Evolutionary conservation across 371 early-diverging fungal genomes (phyloP).

Genomic region (Rhizopus microsporus): DNA sequence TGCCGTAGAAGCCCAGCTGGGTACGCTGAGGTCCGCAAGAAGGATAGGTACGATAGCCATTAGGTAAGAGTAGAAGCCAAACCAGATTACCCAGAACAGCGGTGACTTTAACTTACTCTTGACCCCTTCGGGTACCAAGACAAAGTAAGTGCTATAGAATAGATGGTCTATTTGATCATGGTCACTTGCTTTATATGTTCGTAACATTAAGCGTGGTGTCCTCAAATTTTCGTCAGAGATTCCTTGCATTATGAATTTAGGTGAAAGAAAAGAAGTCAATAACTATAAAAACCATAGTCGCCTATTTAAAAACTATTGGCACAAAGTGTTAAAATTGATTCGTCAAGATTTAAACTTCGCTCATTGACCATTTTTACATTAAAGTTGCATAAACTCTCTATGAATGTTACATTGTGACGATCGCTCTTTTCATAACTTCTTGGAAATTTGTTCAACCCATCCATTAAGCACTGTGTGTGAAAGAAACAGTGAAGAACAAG

Average conservation of each 20-base stretch:
- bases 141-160: slow-evolving; percentile 38
- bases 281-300: slow-evolving; percentile 1
- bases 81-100: slow-evolving; percentile 42
- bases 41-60: slow-evolving; percentile 33
- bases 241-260: neutral
- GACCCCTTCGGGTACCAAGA: slow-evolving; percentile 48
- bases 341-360: neutral
- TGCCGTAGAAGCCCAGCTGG: slow-evolving; percentile 22
- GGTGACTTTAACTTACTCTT: slow-evolving; percentile 43
- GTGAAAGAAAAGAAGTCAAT: neutral
- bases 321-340: neutral
- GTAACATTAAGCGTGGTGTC: slow-evolving; percentile 31
- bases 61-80: slow-evolving; percentile 36
- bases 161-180: slow-evolving; percentile 32
- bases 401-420: too few species aligned
- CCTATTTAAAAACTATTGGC: slow-evolving; percentile 9
- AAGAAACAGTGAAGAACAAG: too few species aligned
- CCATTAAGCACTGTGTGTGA: too few species aligned
- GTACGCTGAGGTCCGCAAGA: slow-evolving; percentile 26
- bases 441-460: too few species aligned
- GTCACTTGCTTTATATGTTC: slow-evolving; percentile 40
- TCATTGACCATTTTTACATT: too few species aligned
- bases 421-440: too few species aligned
- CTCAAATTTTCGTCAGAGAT: slow-evolving; percentile 3
- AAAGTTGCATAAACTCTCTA: too few species aligned